Evolutionary conservation across 148 eudicot genomes (phyloP).

Genomic region (Tetragonia tetragonoides): DNA sequence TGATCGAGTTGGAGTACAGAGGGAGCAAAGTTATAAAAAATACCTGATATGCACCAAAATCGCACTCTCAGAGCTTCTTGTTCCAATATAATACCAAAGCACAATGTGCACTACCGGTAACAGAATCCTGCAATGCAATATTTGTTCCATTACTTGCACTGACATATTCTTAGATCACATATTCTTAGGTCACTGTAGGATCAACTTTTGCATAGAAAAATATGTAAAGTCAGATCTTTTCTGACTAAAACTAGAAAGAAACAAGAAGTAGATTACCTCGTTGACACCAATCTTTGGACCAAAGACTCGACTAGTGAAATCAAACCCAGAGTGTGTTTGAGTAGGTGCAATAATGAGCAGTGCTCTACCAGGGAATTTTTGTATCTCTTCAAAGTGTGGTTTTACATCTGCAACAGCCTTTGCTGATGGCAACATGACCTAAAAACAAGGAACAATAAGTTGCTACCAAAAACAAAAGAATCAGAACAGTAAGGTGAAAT

Average conservation of each 20-base stretch:
- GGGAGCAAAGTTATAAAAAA: neutral
- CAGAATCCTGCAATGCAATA: conserved; percentile 60
- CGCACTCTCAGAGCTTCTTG: conserved; percentile 59
- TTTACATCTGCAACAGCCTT: conserved; percentile 45
- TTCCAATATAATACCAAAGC: conserved; percentile 73
- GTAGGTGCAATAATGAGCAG: conserved; percentile 60
- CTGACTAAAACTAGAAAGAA: neutral
- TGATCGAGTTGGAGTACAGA: too few species aligned
- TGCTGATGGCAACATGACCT: conserved; percentile 71
- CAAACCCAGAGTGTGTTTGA: conserved; percentile 59
- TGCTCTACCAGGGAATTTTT: conserved; percentile 55
- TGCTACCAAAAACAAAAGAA: neutral
- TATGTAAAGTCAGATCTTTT: neutral
- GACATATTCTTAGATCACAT: neutral
- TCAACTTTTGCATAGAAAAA: too few species aligned
- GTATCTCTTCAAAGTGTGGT: conserved; percentile 50
- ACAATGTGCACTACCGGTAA: conserved; percentile 78
- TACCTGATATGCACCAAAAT: conserved; percentile 66
- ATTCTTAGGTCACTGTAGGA: too few species aligned
- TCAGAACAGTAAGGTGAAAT: neutral
- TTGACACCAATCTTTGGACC: conserved; percentile 58
- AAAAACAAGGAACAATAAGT: too few species aligned
- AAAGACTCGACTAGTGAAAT: conserved; percentile 71
- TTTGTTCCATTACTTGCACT: neutral
- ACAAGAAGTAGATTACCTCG: conserved; percentile 8